Evolutionary conservation across 805 yeast genomes (phyloP).

Genomic region (Kodamaea hsintzibuensis): DNA sequence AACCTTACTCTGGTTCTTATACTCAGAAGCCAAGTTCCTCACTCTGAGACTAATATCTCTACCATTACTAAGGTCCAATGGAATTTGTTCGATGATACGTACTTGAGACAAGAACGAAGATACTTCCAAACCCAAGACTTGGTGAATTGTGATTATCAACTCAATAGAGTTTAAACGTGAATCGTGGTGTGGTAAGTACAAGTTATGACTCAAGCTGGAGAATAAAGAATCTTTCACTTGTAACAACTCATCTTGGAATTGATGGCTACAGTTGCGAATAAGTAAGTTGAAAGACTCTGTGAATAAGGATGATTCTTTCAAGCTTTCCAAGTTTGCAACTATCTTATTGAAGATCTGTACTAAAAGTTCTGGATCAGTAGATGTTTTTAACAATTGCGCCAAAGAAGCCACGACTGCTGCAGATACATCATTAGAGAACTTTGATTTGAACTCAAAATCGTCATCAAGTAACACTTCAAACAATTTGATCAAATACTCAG

Average conservation of each 20-base stretch:
- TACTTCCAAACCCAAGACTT: constrained; percentile 21
- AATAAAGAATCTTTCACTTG: constrained; percentile 15
- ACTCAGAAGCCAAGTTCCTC: constrained; percentile 55
- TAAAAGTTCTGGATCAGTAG: constrained; percentile 14
- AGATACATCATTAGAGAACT: constrained; percentile 41
- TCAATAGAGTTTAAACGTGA: constrained; percentile 53
- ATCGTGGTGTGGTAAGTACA: constrained; percentile 50
- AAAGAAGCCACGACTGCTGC: constrained; percentile 42
- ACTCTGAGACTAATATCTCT: constrained; percentile 74
- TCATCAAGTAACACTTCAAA: constrained; percentile 12
- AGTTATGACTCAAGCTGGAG: constrained; percentile 25
- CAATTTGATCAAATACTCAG: constrained; percentile 18
- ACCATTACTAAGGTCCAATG: constrained; percentile 64
- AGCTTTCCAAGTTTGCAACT: constrained; percentile 20
- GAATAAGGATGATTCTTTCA: constrained; percentile 37
- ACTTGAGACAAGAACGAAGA: constrained; percentile 51
- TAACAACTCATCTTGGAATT: not conserved
- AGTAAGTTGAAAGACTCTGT: constrained; percentile 35
- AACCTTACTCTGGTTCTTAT: constrained; percentile 26
- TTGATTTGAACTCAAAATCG: constrained; percentile 11
- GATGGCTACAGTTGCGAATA: constrained; percentile 13
- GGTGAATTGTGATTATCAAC: constrained; percentile 38
- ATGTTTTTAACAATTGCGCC: constrained; percentile 20
- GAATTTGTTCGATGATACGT: constrained; percentile 66
- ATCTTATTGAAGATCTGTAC: constrained; percentile 14